Conservation (phyloP, 768 basidiomycete species). For the Pisolithus sp. region DNA sequence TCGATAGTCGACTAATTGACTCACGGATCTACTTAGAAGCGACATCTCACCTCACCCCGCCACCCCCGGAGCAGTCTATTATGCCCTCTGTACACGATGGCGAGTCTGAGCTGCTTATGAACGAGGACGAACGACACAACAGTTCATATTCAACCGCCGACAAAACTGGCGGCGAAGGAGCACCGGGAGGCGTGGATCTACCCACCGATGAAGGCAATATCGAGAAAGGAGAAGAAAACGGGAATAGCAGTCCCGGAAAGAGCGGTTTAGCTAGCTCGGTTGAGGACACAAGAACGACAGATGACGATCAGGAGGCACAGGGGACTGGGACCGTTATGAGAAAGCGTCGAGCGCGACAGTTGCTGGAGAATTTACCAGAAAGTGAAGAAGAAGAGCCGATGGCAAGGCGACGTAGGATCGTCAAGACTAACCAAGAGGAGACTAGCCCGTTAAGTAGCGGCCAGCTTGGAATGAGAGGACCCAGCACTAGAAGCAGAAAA, state of each 20-base stretch:
- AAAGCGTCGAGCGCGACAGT: neutral
- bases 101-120: neutral
- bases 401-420: neutral
- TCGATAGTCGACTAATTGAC: neutral
- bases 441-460: neutral
- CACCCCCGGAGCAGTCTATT: neutral
- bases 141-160: neutral
- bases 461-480: neutral
- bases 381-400: neutral
- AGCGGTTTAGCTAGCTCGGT: neutral
- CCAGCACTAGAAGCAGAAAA: neutral
- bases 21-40: neutral
- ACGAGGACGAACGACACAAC: neutral
- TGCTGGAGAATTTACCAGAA: neutral
- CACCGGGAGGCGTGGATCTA: constrained; percentile 1
- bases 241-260: neutral
- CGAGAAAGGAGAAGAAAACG: neutral
- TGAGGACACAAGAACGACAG: neutral
- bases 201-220: neutral
- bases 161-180: constrained; percentile 5
- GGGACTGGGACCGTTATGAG: neutral
- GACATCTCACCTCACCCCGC: neutral
- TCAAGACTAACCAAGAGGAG: neutral
- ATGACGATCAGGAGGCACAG: neutral
- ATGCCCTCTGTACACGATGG: neutral